Conservation (phyloP, 225 moss, liverwort and hornwort genomes). For the Anthoceros angustus region DNA sequence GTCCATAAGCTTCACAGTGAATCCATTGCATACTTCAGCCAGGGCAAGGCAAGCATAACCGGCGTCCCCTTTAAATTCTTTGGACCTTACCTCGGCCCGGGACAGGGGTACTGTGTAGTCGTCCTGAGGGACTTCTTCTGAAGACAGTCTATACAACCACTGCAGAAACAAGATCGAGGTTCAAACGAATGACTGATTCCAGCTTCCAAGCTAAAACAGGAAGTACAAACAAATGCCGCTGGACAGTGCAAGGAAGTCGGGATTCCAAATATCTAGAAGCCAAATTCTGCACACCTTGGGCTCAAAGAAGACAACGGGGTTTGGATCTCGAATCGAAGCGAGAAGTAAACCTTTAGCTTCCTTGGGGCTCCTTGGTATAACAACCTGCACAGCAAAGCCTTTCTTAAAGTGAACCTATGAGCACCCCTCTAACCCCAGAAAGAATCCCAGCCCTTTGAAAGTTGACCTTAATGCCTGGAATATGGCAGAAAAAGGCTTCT, state of each 20-base stretch:
- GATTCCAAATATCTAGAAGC: neutral
- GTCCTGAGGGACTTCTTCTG: conserved; percentile 73
- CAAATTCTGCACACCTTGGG: conserved; percentile 34
- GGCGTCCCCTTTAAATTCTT: no score
- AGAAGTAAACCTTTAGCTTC: conserved; percentile 82
- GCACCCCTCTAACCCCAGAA: neutral
- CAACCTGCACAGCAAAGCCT: conserved; percentile 33
- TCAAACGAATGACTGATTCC: conserved; percentile 7
- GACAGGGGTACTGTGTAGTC: conserved; percentile 87
- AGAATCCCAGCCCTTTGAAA: neutral
- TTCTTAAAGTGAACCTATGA: neutral
- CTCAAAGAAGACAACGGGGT: conserved; percentile 83
- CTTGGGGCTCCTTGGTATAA: conserved; percentile 52
- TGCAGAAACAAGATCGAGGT: conserved; percentile 11
- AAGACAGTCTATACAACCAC: conserved; percentile 89
- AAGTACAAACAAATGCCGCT: neutral
- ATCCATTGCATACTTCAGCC: neutral
- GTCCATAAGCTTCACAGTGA: neutral
- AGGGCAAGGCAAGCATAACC: neutral
- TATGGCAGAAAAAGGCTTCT: conserved; percentile 88
- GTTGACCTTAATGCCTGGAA: conserved; percentile 83
- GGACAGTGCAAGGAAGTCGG: conserved; percentile 2
- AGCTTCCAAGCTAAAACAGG: conserved; percentile 12
- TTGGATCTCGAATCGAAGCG: conserved; percentile 70
- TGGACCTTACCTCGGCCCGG: conserved; percentile 48